Base-by-base conservation (phyloP, 2,329 filamentous ascomycete species). In the Neopestalotiopsis clavispora region DNA sequence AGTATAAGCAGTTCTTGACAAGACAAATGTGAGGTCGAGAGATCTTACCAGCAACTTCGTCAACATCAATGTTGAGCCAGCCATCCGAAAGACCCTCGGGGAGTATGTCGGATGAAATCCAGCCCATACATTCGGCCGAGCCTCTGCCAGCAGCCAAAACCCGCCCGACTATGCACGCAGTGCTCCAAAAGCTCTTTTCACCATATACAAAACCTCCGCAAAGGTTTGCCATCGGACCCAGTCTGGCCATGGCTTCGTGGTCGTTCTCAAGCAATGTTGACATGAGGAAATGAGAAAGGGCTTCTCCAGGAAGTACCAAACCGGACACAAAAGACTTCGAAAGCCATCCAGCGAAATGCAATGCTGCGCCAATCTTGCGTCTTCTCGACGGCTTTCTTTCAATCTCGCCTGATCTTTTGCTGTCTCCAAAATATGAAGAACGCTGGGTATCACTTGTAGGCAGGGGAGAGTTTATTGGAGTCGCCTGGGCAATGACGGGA, bases 161-260 rank as follows among this genome's bases (percentile, higher is more conserved):
- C 34, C 89, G 86, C 3, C 90, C 90, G 10, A 92, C 86, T 57
- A 92, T 83, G 75, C 89, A 91, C 13, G 86, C 84, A 1, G 87
- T 91, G 78, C 89, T 92, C 90, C 90, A 92, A 76, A 91, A 92
- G 70, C 89, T 92, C 80, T 88, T 90, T 2, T 85, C 85, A 4
- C 78, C 79, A 74, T 91, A 91, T 3, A 91, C 83, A 71, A 92
- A 92, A 0, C 90, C 90, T 17, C 88, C 87, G 58, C 88, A 90
- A 0, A 92, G 78, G 71, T 90, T 90, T 3, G 89, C 89, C 74
- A 88, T 84, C 1, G 87, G 83, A 0, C 90, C 90, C 9, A 92
- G 79, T 62, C 78, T 85, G n/a, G 79, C 77, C 72, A 92, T 83
- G 1, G 89, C 90, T 28, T 84, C 81, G n/a, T 83, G 81, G 71